phyloP scores from a whole-genome alignment of 139 green algal species.

The Chlorella sp. region DNA sequence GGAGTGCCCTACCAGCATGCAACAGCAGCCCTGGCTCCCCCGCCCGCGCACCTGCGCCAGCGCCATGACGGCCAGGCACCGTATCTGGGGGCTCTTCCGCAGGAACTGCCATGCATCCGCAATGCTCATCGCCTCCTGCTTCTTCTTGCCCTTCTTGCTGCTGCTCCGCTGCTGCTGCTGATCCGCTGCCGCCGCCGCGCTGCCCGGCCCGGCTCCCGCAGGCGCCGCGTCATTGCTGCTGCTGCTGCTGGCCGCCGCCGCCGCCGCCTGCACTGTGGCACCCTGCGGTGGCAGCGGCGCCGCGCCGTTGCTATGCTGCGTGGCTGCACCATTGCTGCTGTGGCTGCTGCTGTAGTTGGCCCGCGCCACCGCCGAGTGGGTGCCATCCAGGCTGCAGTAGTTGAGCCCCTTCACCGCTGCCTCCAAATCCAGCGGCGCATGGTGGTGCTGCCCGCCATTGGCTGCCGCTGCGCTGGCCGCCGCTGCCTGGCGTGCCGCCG shows the following conservation, averaged over 20 bases:
- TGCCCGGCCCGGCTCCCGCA: neutral
- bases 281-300: conserved; percentile 17
- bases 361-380: neutral
- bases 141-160: conserved; percentile 4
- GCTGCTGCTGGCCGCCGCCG: neutral
- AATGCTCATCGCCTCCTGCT: conserved; percentile 47
- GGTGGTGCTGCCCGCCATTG: neutral
- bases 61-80: conserved; percentile 91
- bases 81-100: conserved; percentile 73
- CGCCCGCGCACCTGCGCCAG: conserved; percentile 64
- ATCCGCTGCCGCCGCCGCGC: neutral
- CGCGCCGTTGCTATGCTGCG: neutral
- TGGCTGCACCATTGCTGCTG: neutral
- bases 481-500: neutral
- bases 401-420: conserved; percentile 38
- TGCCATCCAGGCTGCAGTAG: conserved; percentile 42
- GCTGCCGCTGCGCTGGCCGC: neutral
- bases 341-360: too few relatives aligned
- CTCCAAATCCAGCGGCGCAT: conserved; percentile 26
- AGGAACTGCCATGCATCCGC: conserved; percentile 66
- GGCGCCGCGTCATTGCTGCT: neutral
- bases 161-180: conserved; percentile 39
- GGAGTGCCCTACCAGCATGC: too few relatives aligned
- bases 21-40: neutral
- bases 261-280: neutral